Evolutionary conservation across 73 alveolate species (phyloP).

Genomic region (Symbiodinium pilosum): DNA sequence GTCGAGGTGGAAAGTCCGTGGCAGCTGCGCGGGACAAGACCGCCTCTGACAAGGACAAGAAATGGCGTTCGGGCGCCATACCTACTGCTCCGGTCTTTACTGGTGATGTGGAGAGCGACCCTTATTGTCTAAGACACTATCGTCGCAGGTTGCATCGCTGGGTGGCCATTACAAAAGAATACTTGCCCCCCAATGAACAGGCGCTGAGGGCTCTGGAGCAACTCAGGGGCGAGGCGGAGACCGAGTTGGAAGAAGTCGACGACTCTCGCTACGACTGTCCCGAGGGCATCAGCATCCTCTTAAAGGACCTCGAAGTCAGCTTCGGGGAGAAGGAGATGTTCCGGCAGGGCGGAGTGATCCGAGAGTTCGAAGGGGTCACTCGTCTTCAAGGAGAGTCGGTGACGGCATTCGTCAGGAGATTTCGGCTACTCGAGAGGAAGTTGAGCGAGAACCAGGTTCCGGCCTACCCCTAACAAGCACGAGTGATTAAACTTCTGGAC

Average conservation of each 20-base stretch:
- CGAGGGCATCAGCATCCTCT: not conserved
- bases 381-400: conserved; percentile 16
- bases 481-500: conserved; percentile 35
- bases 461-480: not conserved
- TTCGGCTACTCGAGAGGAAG: not conserved
- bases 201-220: conserved; percentile 35
- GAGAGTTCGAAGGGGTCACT: not conserved
- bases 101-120: not conserved
- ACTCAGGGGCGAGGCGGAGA: conserved; percentile 25
- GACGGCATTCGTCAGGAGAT: not conserved
- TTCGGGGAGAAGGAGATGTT: conserved; percentile 31
- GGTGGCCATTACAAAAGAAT: not conserved
- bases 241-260: not conserved
- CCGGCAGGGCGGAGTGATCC: conserved; percentile 39
- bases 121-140: conserved; percentile 20
- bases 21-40: no score
- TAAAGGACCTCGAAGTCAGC: not conserved
- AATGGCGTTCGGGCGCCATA: conserved; percentile 13
- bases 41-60: no score
- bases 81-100: not conserved
- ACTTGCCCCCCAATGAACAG: not conserved
- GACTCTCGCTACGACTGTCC: not conserved
- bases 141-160: not conserved
- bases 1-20: no score
- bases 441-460: not conserved